Evolutionary conservation across 345 rosid species (phyloP), one percentile per base, ranked within the genome.

Genomic region (Ceriops tagal): DNA sequence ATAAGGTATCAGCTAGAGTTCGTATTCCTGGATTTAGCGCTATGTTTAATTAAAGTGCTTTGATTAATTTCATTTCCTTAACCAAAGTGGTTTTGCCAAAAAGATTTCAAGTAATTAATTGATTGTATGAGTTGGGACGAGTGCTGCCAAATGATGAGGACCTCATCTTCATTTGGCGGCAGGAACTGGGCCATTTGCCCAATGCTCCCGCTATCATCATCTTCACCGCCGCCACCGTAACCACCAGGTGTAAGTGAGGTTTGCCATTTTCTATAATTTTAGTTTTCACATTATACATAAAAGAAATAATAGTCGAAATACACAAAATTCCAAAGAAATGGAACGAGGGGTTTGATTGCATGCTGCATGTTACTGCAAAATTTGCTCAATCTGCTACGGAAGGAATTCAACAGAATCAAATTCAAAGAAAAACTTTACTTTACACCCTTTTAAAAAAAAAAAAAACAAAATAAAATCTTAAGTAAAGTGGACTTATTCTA

Each of bases 181-280:
- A 51, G 58, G 53, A 9, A 39, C 5, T 35, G 52, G 39, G 60
- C 32, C 7, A 31, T 15, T 58, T 59, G 11, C 35, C 31, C 35
- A 32, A 6, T 6, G 35, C 35, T 6, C 7, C 35, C 6, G 8
- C 7, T 6, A 32, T 6, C 35, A 34, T 58, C 28, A 15, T 62
- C 71, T 66, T 65, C 72, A 35, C 60, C n/a, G 24, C 26, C 26
- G 24, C 16, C 27, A 31, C 27, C 3, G 3, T 3, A 1, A 28
- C 30, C 3, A 28, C 30, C 3, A 28, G 30, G 30, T 28, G 3
- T 28, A 28, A 28, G 30, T 1, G 37, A 34, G 37, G 80, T 68
- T 73, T 5, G 49, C 65, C 53, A 67, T 78, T 69, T 27, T 61
- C 58, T 8, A 46, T 10, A 37, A 7, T 28, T 61, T 8, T 6